Evolutionary conservation across 176 grass and related monocot genomes (phyloP).

Genomic region (Lolium rigidum): DNA sequence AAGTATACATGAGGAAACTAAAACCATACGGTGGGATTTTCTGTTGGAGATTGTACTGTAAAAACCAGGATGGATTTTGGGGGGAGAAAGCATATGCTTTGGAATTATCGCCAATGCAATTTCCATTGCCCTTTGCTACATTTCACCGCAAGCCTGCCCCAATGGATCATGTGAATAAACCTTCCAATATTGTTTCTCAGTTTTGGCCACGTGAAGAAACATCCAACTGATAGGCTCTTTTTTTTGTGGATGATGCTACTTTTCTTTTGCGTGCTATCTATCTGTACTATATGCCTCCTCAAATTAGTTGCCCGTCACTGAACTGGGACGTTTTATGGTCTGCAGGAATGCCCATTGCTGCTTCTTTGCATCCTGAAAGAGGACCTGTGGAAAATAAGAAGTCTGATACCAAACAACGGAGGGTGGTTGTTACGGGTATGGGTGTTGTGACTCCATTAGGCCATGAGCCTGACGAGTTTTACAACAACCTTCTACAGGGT

Average conservation of each 20-base stretch:
- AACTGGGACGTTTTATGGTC: constrained; percentile 42
- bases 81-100: neutral
- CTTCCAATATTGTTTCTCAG: neutral
- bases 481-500: constrained; percentile 90
- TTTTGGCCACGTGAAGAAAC: constrained; percentile 22
- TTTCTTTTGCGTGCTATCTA: constrained; percentile 19
- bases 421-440: constrained; percentile 97
- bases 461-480: constrained; percentile 97
- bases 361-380: constrained; percentile 83
- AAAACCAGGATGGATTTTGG: constrained; percentile 13
- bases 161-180: constrained; percentile 28
- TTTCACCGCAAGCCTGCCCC: neutral
- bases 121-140: constrained; percentile 1
- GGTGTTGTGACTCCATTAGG: constrained; percentile 94
- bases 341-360: constrained; percentile 80
- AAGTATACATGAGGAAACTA: neutral
- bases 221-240: neutral
- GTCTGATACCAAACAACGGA: constrained; percentile 62
- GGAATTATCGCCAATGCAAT: neutral
- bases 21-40: neutral
- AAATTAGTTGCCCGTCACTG: neutral
- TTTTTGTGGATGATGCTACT: constrained; percentile 18
- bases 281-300: neutral
- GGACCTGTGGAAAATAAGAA: constrained; percentile 61
- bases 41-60: constrained; percentile 13